These are phyloP conservation scores for Dioscorea zingiberensis DNA, from an alignment of 106 monocot genomes.

Conservation along the genomic window DNA sequence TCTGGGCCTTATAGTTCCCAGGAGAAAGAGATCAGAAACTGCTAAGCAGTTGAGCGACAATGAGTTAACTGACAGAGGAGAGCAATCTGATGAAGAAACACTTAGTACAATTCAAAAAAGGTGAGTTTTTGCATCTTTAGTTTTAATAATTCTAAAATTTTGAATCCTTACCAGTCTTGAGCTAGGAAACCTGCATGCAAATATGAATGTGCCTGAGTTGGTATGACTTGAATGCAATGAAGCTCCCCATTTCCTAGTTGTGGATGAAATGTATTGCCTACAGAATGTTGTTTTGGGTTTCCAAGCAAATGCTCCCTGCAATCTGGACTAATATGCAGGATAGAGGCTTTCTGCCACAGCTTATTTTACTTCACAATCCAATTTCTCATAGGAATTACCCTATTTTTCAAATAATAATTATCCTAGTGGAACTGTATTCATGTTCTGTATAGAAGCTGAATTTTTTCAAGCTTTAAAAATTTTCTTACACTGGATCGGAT, in stretches of 20 bases:
- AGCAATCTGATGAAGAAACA: constrained; percentile 43
- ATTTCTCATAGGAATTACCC: too few species aligned
- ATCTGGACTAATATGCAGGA: too few species aligned
- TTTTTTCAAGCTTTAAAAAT: neutral
- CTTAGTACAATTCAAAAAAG: constrained; percentile 21
- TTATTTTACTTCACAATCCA: too few species aligned
- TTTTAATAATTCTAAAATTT: neutral
- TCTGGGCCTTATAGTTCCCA: constrained; percentile 48
- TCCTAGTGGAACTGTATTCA: neutral
- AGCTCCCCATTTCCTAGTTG: too few species aligned
- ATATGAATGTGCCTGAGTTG: neutral
- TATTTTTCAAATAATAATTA: too few species aligned
- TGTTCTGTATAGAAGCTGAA: neutral
- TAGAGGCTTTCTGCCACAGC: too few species aligned
- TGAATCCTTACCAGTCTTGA: neutral
- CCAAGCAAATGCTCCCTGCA: too few species aligned
- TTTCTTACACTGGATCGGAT: neutral
- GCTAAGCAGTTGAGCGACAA: constrained; percentile 3
- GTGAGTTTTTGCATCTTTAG: constrained; percentile 11
- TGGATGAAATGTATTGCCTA: too few species aligned
- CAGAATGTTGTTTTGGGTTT: too few species aligned
- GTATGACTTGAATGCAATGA: too few species aligned
- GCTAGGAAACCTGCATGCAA: neutral
- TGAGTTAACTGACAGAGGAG: constrained; percentile 1
- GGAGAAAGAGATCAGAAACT: constrained; percentile 7